Evolutionary conservation across 768 basidiomycete genomes (phyloP), one percentile per base, ranked within the genome.

Genomic region (Leccinum boreale): DNA sequence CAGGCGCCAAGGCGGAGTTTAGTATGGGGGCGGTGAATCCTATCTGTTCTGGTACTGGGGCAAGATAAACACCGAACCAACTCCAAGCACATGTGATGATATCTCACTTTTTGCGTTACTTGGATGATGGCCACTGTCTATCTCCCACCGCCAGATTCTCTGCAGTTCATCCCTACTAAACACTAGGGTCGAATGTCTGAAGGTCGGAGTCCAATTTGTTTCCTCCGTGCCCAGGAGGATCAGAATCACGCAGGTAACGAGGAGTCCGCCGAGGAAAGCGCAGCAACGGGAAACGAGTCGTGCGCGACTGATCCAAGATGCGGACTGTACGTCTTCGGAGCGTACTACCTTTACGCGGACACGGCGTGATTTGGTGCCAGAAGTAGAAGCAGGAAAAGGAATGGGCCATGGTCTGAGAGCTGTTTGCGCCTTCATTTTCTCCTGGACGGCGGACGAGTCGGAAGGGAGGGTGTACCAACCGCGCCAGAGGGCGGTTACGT

Each of bases 91-190:
- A 36, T 48, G 53, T 73, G 21, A 39, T 3, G 14, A 50, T 33
- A 47, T 77, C 90, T 68, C 73, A 90, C 91, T 83, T 51, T 80
- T 79, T 52, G 82, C 78, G 50, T 75, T 77, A 69, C 88, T 90
- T 23, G 94, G 94, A 75, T 89, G 90, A 74, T 95, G 93, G 6
- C 94, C 94, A 62, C 90, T 89, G 44, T 85, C 81, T 56, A 97
- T 81, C 77, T 96, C 94, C 94, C 94, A 97, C 60, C 84, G 81
- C 94, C 94, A 97, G 68, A 98, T 89, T 69, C 84, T 80, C 70
- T 89, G 88, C 29, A 95, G 71, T 65, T 94, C 89, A 44, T 85
- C 78, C 26, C 85, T 78, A 42, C 77, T 75, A 64, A 83, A 92
- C 36, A 90, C 87, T 26, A 92, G 79, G 36, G 90, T 90, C 2